Evolutionary conservation across 1,284 basidiomycete species (phyloP), one percentile per base, ranked within the genome.

Genomic region (Ceratobasidium sp.): DNA sequence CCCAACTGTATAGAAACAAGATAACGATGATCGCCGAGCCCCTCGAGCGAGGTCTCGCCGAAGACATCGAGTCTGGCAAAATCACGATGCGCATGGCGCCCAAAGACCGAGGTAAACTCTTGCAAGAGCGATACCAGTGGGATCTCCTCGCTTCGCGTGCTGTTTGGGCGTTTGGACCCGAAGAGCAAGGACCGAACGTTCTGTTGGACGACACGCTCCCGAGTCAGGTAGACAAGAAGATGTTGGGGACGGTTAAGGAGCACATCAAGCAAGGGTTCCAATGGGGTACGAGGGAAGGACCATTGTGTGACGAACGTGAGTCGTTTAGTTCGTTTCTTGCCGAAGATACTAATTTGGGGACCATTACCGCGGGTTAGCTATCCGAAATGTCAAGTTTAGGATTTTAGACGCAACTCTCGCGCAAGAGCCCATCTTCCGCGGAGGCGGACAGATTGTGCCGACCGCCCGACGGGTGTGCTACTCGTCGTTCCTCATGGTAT

Each of bases 161-260:
- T 78, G 96, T 99, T 82, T 99, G 97, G 97, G 95, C 96, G n/a
- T 99, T 99, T 81, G 97, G 97, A 25, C 96, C 97, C 5, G 95
- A 98, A 76, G 95, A 96, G 64, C 91, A 90, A 76, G 95, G 95
- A 0, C 88, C 97, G 2, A 99, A 99, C 81, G 87, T 97, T 72
- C 82, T 99, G 60, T 83, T 99, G 76, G 96, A 99, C 80, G 97
- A 99, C 79, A 98, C 97, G 0, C 82, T 99, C 58, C 96, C 97
- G 3, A 94, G 92, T 18, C 94, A 98, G 81, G n/a, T n/a, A n/a
- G n/a, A n/a, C n/a, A n/a, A n/a, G n/a, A n/a, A n/a, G n/a, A 78
- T 95, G 73, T 82, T 99, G 72, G 88, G 87, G 44, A 89, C 90
- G 16, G 93, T 98, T 66, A 95, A 91, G 81, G 96, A 99, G 77